Conservation (phyloP, 441 rosid species). For the Codiaeum variegatum region DNA sequence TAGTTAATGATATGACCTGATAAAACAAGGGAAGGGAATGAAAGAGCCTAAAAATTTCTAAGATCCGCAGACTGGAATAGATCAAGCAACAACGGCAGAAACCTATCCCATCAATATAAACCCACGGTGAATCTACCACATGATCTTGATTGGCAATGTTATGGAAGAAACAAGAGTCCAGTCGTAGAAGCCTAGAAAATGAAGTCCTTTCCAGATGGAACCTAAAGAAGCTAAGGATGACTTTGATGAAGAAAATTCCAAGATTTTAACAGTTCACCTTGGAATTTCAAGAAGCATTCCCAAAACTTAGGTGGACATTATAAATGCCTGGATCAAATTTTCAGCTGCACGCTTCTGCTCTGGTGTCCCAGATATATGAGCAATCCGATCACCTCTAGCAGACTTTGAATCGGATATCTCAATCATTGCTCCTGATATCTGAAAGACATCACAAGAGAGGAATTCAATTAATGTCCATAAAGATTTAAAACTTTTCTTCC, state of each 20-base stretch:
- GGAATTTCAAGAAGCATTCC: constrained; percentile 19
- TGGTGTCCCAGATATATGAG: constrained; percentile 79
- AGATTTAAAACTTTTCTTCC: background rate
- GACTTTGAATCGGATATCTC: constrained; percentile 83
- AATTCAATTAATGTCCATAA: background rate
- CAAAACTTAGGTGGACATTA: constrained; percentile 70
- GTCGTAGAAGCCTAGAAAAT: constrained; percentile 34
- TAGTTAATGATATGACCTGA: constrained; percentile 31
- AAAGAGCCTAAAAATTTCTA: constrained; percentile 55
- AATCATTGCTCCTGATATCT: constrained; percentile 94
- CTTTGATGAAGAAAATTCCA: constrained; percentile 30
- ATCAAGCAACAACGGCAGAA: constrained; percentile 27
- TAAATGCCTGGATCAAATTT: constrained; percentile 95
- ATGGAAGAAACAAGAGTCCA: constrained; percentile 36
- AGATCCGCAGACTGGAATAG: constrained; percentile 37
- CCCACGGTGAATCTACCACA: constrained; percentile 33
- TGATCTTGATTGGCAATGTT: constrained; percentile 37
- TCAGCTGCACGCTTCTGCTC: constrained; percentile 92
- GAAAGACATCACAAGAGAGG: constrained; percentile 24
- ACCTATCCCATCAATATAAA: constrained; percentile 36
- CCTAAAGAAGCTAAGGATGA: constrained; percentile 44
- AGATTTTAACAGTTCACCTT: constrained; percentile 42
- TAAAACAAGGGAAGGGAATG: constrained; percentile 50
- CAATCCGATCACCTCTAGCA: constrained; percentile 76
- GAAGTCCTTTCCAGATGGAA: constrained; percentile 31